Conservation (phyloP, 2,329 filamentous ascomycete genomes). For the Hymenoscyphus fraxineus region DNA sequence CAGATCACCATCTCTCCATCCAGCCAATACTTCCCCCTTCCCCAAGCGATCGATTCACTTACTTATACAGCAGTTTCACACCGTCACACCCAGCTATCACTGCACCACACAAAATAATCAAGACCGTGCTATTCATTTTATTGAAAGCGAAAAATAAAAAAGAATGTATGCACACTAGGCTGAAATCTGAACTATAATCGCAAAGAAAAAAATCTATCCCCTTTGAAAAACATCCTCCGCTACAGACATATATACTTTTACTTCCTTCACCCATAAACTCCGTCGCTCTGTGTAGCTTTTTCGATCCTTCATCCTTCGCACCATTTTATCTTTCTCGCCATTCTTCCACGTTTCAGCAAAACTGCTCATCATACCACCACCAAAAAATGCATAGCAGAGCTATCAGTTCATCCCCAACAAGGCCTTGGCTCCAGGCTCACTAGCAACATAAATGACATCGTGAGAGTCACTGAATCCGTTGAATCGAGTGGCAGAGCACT, state of each 20-base stretch:
- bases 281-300: not conserved
- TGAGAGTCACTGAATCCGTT: conserved; percentile 94
- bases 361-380: not conserved
- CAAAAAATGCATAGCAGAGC: not conserved
- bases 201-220: not conserved
- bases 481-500: conserved; percentile 95
- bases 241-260: not conserved
- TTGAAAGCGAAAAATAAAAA: not conserved
- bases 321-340: not conserved
- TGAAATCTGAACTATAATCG: not conserved
- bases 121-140: not conserved
- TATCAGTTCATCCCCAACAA: conserved; percentile 46
- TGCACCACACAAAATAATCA: too few relatives aligned
- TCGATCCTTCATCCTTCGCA: not conserved
- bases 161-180: not conserved
- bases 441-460: conserved; percentile 91
- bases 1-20: too few relatives aligned
- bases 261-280: not conserved
- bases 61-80: not conserved
- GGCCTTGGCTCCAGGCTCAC: conserved; percentile 80
- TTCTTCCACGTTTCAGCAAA: not conserved
- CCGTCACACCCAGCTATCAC: too few relatives aligned
- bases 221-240: not conserved
- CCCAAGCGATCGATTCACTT: not conserved
- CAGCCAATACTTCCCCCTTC: not conserved